Conservation (phyloP, 2,329 filamentous ascomycete genomes). For the Hymenoscyphus infarciens region DNA sequence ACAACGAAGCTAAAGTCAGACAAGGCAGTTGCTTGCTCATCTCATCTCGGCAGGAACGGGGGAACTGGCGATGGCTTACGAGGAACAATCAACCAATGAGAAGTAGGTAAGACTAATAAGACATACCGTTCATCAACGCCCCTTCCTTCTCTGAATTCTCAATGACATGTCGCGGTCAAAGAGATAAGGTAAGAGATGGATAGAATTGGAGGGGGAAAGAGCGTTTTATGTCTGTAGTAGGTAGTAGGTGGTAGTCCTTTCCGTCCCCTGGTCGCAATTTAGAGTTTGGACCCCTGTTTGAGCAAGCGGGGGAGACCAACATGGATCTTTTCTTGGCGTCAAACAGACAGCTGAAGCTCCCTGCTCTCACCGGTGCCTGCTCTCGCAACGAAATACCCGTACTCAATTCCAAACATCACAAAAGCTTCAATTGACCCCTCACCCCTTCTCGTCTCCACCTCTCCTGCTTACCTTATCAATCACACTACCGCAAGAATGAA, state of each 20-base stretch:
- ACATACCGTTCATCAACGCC: background rate
- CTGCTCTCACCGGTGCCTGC: too few species aligned
- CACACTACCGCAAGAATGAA: constrained; percentile 17
- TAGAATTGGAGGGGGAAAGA: too few species aligned
- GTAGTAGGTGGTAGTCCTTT: too few species aligned
- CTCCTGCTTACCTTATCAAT: background rate
- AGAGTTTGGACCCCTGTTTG: background rate
- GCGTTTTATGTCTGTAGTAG: too few species aligned
- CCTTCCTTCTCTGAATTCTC: background rate
- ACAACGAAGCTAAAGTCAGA: constrained; percentile 1
- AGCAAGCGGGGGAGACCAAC: background rate
- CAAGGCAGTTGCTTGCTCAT: background rate
- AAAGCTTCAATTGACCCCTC: constrained; percentile 3
- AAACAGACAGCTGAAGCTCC: background rate
- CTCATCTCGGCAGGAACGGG: background rate
- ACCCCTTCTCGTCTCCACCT: background rate
- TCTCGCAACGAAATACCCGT: background rate
- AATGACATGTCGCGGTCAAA: too few species aligned
- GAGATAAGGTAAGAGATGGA: too few species aligned
- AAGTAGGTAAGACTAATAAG: background rate
- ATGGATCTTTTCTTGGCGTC: background rate
- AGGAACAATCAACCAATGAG: background rate
- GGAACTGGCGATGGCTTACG: background rate
- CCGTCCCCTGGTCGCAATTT: background rate
- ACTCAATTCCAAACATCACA: background rate